A percentile compares a stretch with the other conserved stretches of the same genome.
Conservation (phyloP, 345 rosid genomes). For the Bruguiera sexangula region DNA sequence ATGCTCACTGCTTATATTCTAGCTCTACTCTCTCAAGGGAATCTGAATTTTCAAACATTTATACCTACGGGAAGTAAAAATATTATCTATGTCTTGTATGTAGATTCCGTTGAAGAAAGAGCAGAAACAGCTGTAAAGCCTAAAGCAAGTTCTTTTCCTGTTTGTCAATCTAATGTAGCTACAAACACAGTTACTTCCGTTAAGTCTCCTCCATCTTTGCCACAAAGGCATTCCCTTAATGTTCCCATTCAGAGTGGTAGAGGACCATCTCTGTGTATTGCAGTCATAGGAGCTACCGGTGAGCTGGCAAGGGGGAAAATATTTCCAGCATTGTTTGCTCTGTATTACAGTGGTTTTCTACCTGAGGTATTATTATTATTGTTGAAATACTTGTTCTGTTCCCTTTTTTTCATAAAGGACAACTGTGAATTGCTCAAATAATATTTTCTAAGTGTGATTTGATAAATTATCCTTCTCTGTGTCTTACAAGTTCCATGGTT, state of each 20-base stretch:
- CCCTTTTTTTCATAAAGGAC: too few species aligned
- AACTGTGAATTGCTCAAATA: too few species aligned
- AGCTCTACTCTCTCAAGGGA: too few species aligned
- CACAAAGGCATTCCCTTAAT: constrained; percentile 25
- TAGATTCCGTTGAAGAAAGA: constrained; percentile 27
- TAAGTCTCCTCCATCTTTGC: constrained; percentile 11
- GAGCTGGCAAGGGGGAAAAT: constrained; percentile 62
- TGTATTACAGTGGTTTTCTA: constrained; percentile 71
- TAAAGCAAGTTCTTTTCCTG: constrained; percentile 15
- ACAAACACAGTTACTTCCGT: constrained; percentile 7
- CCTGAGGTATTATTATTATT: constrained; percentile 49
- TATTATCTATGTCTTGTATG: neutral
- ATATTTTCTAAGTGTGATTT: neutral
- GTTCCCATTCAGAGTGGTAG: constrained; percentile 25
- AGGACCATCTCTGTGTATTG: constrained; percentile 62
- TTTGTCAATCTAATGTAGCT: constrained; percentile 15
- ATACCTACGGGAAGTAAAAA: neutral
- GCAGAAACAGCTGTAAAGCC: constrained; percentile 15
- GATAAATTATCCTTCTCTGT: neutral
- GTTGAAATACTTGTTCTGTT: too few species aligned
- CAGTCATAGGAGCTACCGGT: constrained; percentile 77
- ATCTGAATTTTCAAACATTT: too few species aligned
- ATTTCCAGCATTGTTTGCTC: constrained; percentile 73
- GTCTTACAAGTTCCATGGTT: constrained; percentile 14
- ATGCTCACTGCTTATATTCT: too few species aligned